phyloP scores from a whole-genome alignment of 108 stramenopile species.

The Pseudonitzschia pungens region DNA sequence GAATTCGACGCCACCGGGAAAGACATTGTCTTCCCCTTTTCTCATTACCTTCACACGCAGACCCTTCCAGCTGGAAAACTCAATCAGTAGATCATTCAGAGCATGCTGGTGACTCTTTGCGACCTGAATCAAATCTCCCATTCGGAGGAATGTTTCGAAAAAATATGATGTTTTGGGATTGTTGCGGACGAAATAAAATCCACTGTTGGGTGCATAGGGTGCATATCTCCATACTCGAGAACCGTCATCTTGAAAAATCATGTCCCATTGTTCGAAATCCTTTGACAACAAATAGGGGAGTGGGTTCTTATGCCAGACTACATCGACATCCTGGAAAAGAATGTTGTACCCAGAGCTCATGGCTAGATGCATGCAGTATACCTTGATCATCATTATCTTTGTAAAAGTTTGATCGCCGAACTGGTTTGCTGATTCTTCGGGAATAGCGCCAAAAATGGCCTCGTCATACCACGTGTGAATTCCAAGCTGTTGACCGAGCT shows the following conservation, averaged over 20 bases:
- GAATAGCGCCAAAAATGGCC: slow-evolving; percentile 40
- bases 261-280: slow-evolving; percentile 24
- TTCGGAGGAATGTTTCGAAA: slow-evolving; percentile 43
- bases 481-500: slow-evolving; percentile 34
- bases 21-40: slow-evolving; percentile 29
- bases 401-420: slow-evolving; percentile 67
- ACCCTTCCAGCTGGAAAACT: slow-evolving; percentile 49
- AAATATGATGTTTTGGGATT: slow-evolving; percentile 49
- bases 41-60: slow-evolving; percentile 56
- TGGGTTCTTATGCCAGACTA: slow-evolving; percentile 56
- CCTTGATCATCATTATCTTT: slow-evolving; percentile 68
- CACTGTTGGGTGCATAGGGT: slow-evolving; percentile 67
- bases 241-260: slow-evolving; percentile 79
- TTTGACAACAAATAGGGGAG: slow-evolving; percentile 42
- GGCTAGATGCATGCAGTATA: slow-evolving; percentile 56
- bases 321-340: slow-evolving; percentile 83
- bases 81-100: slow-evolving; percentile 47
- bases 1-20: slow-evolving; percentile 42
- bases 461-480: slow-evolving; percentile 57
- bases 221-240: slow-evolving; percentile 50
- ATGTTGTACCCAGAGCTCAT: slow-evolving; percentile 68
- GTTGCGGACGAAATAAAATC: slow-evolving; percentile 76
- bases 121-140: slow-evolving; percentile 51
- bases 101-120: slow-evolving; percentile 59
- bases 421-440: slow-evolving; percentile 37